Percentiles rank a stretch among this genome's conserved stretches.
Conservation (phyloP, 352 stramenopile species). For the Pythium periplocum region DNA sequence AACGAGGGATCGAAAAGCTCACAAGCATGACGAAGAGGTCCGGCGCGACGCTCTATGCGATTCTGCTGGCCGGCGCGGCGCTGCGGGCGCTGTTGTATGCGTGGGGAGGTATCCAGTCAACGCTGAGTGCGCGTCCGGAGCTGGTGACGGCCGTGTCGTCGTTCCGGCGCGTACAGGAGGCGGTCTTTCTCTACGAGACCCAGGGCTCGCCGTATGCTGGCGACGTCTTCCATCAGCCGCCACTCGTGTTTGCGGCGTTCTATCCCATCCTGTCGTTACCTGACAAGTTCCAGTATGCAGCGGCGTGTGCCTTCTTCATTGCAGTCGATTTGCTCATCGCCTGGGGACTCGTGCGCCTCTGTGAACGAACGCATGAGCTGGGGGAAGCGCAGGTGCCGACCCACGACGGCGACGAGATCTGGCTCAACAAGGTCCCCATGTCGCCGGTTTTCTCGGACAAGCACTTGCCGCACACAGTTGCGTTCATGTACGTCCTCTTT, state of each 20-base stretch:
- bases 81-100: slow-evolving; percentile 38
- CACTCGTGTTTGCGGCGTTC: slow-evolving; percentile 66
- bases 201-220: slow-evolving; percentile 59
- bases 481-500: slow-evolving; percentile 35
- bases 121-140: slow-evolving; percentile 50
- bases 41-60: slow-evolving; percentile 5
- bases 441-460: slow-evolving; percentile 54
- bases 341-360: slow-evolving; percentile 51
- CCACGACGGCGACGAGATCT: slow-evolving; percentile 47
- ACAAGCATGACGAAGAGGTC: background rate
- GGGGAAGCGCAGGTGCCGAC: slow-evolving; percentile 42
- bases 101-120: slow-evolving; percentile 25
- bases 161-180: slow-evolving; percentile 53
- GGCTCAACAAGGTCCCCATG: slow-evolving; percentile 62
- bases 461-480: slow-evolving; percentile 37
- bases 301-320: slow-evolving; percentile 38
- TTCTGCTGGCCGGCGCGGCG: slow-evolving; percentile 20
- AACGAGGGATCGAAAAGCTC: too few relatives aligned
- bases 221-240: slow-evolving; percentile 80
- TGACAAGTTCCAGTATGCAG: slow-evolving; percentile 20
- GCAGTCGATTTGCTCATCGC: slow-evolving; percentile 50
- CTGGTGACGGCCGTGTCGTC: slow-evolving; percentile 61
- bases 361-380: slow-evolving; percentile 28
- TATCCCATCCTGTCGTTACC: slow-evolving; percentile 40
- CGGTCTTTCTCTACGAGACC: slow-evolving; percentile 42